Percentiles rank a stretch among this genome's conserved stretches.
Evolutionary conservation across 179 eudicot genomes (phyloP).

Genomic region (Silene noctiflora): DNA sequence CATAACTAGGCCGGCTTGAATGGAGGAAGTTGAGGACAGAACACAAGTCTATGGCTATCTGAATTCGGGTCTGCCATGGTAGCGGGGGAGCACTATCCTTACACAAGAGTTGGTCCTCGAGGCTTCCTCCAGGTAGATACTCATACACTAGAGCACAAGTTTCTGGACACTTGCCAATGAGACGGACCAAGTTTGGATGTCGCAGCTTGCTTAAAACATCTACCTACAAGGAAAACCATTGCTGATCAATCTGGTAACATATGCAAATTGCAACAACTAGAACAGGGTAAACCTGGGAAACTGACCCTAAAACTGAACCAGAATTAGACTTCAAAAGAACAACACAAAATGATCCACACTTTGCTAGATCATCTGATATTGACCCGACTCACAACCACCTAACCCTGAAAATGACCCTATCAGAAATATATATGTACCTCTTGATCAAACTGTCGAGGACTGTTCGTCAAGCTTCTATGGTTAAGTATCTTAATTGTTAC

Average conservation of each 20-base stretch:
- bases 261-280: not conserved
- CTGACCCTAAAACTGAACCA: not conserved
- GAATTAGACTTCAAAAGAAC: not conserved
- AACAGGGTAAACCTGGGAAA: too few relatives aligned
- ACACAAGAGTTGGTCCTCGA: conserved; percentile 76
- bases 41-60: conserved; percentile 72
- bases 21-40: conserved; percentile 76
- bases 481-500: conserved; percentile 70
- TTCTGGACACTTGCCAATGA: conserved; percentile 78
- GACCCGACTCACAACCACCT: not conserved
- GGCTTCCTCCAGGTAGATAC: conserved; percentile 73
- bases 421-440: conserved; percentile 44
- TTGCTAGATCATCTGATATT: not conserved
- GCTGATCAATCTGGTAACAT: not conserved
- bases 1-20: conserved; percentile 45
- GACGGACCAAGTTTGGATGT: conserved; percentile 78
- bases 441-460: conserved; percentile 60
- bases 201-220: conserved; percentile 67
- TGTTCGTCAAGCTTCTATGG: conserved; percentile 49
- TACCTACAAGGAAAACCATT: conserved; percentile 38
- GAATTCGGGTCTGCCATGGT: conserved; percentile 75
- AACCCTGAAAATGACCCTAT: not conserved
- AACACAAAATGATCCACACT: not conserved
- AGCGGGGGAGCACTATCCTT: conserved; percentile 59
- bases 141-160: conserved; percentile 62